Evolutionary conservation across 768 basidiomycete genomes (phyloP).

Genomic region (Naganishia vishniacii): DNA sequence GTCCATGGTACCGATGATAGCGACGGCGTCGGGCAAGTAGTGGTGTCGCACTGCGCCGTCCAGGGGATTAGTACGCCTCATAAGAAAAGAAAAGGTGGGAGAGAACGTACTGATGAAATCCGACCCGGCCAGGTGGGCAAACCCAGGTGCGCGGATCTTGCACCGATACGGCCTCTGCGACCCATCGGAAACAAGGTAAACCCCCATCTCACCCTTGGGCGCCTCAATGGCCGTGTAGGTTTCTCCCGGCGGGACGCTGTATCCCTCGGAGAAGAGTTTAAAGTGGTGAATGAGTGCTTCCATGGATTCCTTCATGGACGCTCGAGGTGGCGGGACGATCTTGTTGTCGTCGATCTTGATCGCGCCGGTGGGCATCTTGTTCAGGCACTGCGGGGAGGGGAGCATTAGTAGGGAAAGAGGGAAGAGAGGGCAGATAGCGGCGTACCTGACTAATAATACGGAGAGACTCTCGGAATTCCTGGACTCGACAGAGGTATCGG

Average conservation of each 20-base stretch:
- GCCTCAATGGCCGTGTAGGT: slow-evolving; percentile 97
- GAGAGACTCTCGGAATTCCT: slow-evolving; percentile 94
- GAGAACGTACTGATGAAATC: slow-evolving; percentile 69
- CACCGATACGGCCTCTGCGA: background rate
- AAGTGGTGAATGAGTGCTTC: slow-evolving; percentile 97
- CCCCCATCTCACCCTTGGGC: slow-evolving; percentile 97
- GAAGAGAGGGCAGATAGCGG: background rate
- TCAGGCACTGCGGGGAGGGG: slow-evolving; percentile 64
- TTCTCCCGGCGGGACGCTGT: slow-evolving; percentile 81
- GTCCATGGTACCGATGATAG: slow-evolving; percentile 97
- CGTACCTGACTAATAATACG: slow-evolving; percentile 62
- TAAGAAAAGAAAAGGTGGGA: background rate
- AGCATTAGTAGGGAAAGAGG: background rate
- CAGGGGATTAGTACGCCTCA: slow-evolving; percentile 31
- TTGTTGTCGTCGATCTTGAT: slow-evolving; percentile 97
- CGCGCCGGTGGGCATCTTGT: slow-evolving; percentile 91
- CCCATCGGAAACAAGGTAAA: slow-evolving; percentile 88
- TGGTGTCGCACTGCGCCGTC: slow-evolving; percentile 54
- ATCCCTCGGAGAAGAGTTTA: slow-evolving; percentile 97
- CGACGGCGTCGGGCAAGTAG: slow-evolving; percentile 88
- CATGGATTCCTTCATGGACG: slow-evolving; percentile 99
- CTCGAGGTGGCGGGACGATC: slow-evolving; percentile 89
- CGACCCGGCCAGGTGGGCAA: slow-evolving; percentile 82
- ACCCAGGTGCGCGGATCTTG: background rate
- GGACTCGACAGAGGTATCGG: slow-evolving; percentile 92